A percentile compares a stretch with the other conserved stretches of the same genome.
Evolutionary conservation across 345 rosid species (phyloP).

Genomic region (Gossypium herbaceum): DNA sequence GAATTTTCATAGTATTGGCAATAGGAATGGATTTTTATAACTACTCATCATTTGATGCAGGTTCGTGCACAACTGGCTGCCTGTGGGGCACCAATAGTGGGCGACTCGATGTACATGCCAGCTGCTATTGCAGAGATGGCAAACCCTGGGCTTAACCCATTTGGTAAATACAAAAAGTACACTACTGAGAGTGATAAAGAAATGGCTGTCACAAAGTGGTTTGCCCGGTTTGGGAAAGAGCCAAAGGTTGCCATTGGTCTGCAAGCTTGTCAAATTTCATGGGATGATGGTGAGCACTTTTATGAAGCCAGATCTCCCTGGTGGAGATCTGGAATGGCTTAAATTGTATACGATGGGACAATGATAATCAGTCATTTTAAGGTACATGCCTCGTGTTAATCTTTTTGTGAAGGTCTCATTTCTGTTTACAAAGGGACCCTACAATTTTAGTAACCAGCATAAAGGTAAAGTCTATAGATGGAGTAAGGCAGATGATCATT

Average conservation of each 20-base stretch:
- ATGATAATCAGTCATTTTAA: neutral
- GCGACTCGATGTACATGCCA: slow-evolving; percentile 91
- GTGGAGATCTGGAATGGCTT: slow-evolving; percentile 51
- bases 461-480: neutral
- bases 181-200: slow-evolving; percentile 44
- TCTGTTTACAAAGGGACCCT: neutral
- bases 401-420: neutral
- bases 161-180: slow-evolving; percentile 45
- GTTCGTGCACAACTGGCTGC: slow-evolving; percentile 89
- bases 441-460: neutral
- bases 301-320: slow-evolving; percentile 82
- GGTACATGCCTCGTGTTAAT: neutral
- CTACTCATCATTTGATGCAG: slow-evolving; percentile 33
- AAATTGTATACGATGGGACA: neutral
- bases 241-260: slow-evolving; percentile 75
- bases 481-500: neutral
- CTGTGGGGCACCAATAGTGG: slow-evolving; percentile 79
- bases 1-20: neutral
- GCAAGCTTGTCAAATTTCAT: slow-evolving; percentile 86
- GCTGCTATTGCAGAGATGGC: slow-evolving; percentile 65
- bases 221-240: slow-evolving; percentile 67
- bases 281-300: slow-evolving; percentile 65
- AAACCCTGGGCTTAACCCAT: slow-evolving; percentile 63
- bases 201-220: slow-evolving; percentile 59
- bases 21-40: slow-evolving; percentile 1